A percentile compares a stretch with the other conserved stretches of the same genome.
phyloP scores from a whole-genome alignment of 2,329 filamentous ascomycete genomes.

The Penicillium sclerotiorum region DNA sequence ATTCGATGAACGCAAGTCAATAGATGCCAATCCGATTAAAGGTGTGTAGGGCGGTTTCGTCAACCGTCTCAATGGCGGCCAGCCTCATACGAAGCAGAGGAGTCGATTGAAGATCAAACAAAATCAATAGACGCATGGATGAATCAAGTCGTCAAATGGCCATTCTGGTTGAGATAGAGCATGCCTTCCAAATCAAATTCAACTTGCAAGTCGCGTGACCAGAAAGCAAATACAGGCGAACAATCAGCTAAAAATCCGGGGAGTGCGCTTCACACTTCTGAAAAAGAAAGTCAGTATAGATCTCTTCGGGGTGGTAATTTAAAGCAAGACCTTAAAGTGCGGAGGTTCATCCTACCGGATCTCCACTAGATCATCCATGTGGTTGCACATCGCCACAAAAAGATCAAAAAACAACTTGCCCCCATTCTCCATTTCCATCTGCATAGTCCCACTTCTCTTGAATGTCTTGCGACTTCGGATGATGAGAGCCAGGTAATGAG shows the following conservation, averaged over 20 bases:
- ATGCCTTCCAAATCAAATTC: slow-evolving; percentile 18
- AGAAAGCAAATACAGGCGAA: slow-evolving; percentile 18
- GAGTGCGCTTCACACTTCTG: slow-evolving; percentile 54
- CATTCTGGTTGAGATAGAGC: slow-evolving; percentile 38
- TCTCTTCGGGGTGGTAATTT: slow-evolving; percentile 13
- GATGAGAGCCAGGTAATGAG: slow-evolving; percentile 95
- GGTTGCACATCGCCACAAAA: slow-evolving; percentile 97
- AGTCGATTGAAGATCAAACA: slow-evolving; percentile 32
- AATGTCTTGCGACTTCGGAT: slow-evolving; percentile 97
- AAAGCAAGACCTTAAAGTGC: slow-evolving; percentile 17
- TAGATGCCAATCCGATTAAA: slow-evolving; percentile 31
- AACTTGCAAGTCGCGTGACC: slow-evolving; percentile 36
- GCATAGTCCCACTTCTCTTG: slow-evolving; percentile 97
- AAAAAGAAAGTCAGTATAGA: slow-evolving; percentile 22
- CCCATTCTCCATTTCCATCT: slow-evolving; percentile 95
- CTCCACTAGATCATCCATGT: slow-evolving; percentile 93
- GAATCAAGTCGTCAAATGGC: slow-evolving; percentile 31
- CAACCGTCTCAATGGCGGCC: slow-evolving; percentile 50
- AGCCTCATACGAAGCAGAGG: slow-evolving; percentile 50
- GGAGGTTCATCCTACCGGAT: slow-evolving; percentile 64
- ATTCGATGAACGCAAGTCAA: slow-evolving; percentile 33
- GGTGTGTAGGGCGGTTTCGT: slow-evolving; percentile 31
- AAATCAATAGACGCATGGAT: slow-evolving; percentile 22
- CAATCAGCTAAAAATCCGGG: slow-evolving; percentile 57
- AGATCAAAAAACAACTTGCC: slow-evolving; percentile 97